phyloP scores from a whole-genome alignment of 768 basidiomycete genomes.

The Mycena alexandri region DNA sequence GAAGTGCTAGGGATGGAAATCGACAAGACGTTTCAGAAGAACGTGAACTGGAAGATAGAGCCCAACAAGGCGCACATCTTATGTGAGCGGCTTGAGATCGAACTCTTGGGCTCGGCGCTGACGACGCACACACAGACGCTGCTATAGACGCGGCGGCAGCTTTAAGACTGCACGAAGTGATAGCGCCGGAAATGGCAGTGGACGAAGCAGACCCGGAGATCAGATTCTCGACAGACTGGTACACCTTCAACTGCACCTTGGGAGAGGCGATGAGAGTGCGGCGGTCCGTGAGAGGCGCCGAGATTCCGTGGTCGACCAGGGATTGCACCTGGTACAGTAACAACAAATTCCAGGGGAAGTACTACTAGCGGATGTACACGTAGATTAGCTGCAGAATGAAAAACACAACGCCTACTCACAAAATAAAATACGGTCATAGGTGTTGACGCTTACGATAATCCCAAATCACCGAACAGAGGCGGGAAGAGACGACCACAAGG shows the following conservation, averaged over 20 bases:
- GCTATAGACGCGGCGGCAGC: neutral
- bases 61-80: neutral
- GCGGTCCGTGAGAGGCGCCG: neutral
- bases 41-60: neutral
- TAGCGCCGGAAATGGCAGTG: neutral
- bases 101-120: no score
- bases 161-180: neutral
- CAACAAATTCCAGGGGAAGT: slow-evolving; percentile 3
- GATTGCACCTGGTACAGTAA: neutral
- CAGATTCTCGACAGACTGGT: no score
- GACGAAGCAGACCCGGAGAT: neutral
- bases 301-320: neutral
- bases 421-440: no score
- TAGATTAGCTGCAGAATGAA: no score
- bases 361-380: no score
- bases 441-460: no score
- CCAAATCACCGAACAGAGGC: no score
- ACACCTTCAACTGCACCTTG: neutral
- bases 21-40: neutral
- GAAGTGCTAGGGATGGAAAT: neutral
- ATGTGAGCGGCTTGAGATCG: neutral
- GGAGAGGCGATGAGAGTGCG: neutral
- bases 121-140: no score
- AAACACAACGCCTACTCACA: no score
- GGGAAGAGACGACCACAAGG: no score